Conservation (phyloP, 768 basidiomycete species). For the Phaeotremella fagi region DNA sequence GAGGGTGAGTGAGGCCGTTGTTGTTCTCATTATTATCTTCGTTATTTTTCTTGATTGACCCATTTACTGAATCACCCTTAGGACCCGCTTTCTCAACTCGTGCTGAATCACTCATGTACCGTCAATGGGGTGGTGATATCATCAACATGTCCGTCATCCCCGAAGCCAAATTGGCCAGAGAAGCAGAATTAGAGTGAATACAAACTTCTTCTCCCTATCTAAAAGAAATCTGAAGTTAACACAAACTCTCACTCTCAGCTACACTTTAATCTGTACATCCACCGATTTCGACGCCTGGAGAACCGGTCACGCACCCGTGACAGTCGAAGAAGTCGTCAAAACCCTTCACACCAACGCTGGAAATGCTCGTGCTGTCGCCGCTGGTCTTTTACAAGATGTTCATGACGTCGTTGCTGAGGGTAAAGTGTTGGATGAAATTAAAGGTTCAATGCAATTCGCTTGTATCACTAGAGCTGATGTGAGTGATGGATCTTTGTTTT, state of each 20-base stretch:
- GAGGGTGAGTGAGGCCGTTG: slow-evolving; percentile 62
- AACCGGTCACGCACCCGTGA: slow-evolving; percentile 71
- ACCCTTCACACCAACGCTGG: slow-evolving; percentile 80
- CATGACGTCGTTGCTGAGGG: slow-evolving; percentile 58
- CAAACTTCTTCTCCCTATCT: neutral
- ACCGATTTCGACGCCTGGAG: slow-evolving; percentile 98
- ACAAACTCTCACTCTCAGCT: slow-evolving; percentile 54
- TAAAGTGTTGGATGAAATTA: slow-evolving; percentile 62
- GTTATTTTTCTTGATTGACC: too few relatives aligned
- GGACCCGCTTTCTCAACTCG: slow-evolving; percentile 85
- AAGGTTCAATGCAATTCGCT: slow-evolving; percentile 75
- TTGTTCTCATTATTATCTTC: neutral
- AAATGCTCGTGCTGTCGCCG: slow-evolving; percentile 63
- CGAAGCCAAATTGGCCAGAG: slow-evolving; percentile 92
- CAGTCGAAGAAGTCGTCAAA: slow-evolving; percentile 83
- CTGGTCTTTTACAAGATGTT: slow-evolving; percentile 48
- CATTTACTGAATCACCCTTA: too few relatives aligned
- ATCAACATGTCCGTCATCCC: slow-evolving; percentile 89
- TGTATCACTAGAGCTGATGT: slow-evolving; percentile 65
- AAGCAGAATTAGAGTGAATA: slow-evolving; percentile 83
- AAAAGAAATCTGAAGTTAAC: neutral
- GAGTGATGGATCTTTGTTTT: slow-evolving; percentile 14
- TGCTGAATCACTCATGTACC: slow-evolving; percentile 91
- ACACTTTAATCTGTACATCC: slow-evolving; percentile 70
- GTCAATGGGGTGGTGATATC: slow-evolving; percentile 65